Evolutionary conservation across 1,284 basidiomycete genomes (phyloP), one percentile per base, ranked within the genome.

Genomic region (Meripilus lineatus): DNA sequence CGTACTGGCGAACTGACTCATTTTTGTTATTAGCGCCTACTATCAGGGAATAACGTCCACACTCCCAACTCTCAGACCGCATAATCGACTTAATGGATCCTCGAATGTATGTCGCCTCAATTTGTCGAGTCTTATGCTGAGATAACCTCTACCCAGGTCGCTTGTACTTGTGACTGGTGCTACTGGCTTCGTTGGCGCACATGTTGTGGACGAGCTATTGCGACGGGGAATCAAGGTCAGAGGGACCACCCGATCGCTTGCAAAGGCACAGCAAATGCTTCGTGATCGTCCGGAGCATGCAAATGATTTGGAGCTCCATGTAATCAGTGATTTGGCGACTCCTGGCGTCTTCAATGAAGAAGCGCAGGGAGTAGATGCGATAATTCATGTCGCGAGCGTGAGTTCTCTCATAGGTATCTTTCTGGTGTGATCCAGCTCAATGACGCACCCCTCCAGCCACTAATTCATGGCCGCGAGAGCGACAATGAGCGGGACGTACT

Each of bases 311-410:
- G 49, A 50, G n/a, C 42, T 48, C 28, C 38, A 26, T 13, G 20
- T 50, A 21, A 45, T 50, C 15, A 32, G 41, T 17, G 51, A 53
- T 24, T 40, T 53, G 5, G 45, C 46, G 3, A n/a, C 30, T 7
- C 44, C 44, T 15, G 67, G 65, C 5, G 68, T 64, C 0, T 77
- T 76, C 51, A 69, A 74, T 50, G 66, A 71, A 18, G 70, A 71
- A 2, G 71, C 74, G 45, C 67, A 68, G 48, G 73, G 63, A 1
- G 70, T 62, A 15, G 58, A 63, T 33, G 58, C 45, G 2, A 52
- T 63, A 18, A 38, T 53, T 3, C 57, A 61, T 37, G 47, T 48
- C 26, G 57, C 56, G 3, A 45, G 48, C 32, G 49, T 50, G 28
- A 30, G 50, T 46, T 17, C 30, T n/a, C 15, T n/a, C n/a, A n/a